These are phyloP conservation scores for Tinospora cordifolia DNA, from an alignment of 164 flowering plant species.

Conservation along the genomic window DNA sequence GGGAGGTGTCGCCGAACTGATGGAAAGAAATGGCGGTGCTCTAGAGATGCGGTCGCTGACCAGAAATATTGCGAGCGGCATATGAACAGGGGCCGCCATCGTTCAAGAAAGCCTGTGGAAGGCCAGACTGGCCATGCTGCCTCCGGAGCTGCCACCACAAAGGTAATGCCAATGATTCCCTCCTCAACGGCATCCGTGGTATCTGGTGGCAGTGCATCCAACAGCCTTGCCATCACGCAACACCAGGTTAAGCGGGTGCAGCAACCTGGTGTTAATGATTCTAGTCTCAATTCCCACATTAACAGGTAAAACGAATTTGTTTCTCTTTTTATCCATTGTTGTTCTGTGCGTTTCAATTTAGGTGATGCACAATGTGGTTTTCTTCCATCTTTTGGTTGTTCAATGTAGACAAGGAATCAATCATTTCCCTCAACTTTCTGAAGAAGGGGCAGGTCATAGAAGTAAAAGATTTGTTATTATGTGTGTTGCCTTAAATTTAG, in stretches of 20 bases:
- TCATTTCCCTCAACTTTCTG: conserved; percentile 13
- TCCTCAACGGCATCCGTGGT: conserved; percentile 29
- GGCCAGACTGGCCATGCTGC: conserved; percentile 74
- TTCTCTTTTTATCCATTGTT: not conserved
- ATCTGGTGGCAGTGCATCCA: conserved; percentile 28
- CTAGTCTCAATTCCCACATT: conserved; percentile 25
- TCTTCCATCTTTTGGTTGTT: not conserved
- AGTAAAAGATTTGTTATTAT: not conserved
- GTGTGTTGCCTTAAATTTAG: not conserved
- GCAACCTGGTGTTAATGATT: conserved; percentile 28
- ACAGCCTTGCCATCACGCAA: conserved; percentile 33
- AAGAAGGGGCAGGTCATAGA: conserved; percentile 15
- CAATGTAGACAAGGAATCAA: not conserved
- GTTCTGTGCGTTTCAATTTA: not conserved
- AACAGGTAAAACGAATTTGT: conserved; percentile 33
- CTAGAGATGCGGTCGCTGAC: conserved; percentile 84
- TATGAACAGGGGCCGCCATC: conserved; percentile 93
- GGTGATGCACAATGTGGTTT: not conserved
- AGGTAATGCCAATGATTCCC: conserved; percentile 33
- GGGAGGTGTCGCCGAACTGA: conserved; percentile 93
- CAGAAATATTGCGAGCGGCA: conserved; percentile 96
- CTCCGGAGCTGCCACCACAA: conserved; percentile 40
- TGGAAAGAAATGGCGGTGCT: conserved; percentile 99
- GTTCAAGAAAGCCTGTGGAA: conserved; percentile 99
- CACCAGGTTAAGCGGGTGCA: conserved; percentile 42